Evolutionary conservation across 805 yeast species (phyloP).

Genomic region (Candida stauntonica): DNA sequence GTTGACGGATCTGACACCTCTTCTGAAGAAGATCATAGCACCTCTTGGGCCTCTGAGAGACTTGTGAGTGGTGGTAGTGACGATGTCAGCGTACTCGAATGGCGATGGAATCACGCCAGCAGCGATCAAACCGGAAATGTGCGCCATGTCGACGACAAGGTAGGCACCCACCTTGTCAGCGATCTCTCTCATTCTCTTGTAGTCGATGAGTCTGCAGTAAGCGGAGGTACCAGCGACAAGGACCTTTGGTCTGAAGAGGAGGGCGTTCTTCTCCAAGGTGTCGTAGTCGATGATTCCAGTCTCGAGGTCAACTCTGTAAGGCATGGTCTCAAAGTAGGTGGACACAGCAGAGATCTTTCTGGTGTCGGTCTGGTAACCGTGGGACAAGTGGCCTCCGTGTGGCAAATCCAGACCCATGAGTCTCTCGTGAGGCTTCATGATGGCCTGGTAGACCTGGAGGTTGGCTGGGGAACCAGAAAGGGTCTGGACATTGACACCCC

Average conservation of each 20-base stretch:
- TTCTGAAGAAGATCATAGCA: slow-evolving; percentile 95
- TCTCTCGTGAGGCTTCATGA: slow-evolving; percentile 86
- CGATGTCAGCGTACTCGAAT: slow-evolving; percentile 89
- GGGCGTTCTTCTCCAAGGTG: slow-evolving; percentile 73
- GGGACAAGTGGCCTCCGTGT: slow-evolving; percentile 97
- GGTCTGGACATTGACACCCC: slow-evolving; percentile 98
- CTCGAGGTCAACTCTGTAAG: slow-evolving; percentile 79
- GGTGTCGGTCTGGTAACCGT: slow-evolving; percentile 90
- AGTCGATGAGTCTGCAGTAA: slow-evolving; percentile 86
- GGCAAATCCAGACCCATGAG: slow-evolving; percentile 97
- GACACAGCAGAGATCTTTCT: slow-evolving; percentile 90
- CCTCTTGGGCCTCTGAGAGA: slow-evolving; percentile 99
- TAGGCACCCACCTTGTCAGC: slow-evolving; percentile 94
- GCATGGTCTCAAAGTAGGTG: slow-evolving; percentile 96
- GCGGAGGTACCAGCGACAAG: slow-evolving; percentile 98
- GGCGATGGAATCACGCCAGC: slow-evolving; percentile 94
- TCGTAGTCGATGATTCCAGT: slow-evolving; percentile 95
- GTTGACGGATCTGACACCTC: slow-evolving; percentile 78
- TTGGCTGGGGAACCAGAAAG: slow-evolving; percentile 97
- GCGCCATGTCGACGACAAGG: slow-evolving; percentile 94
- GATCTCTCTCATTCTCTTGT: slow-evolving; percentile 82
- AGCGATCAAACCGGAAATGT: slow-evolving; percentile 91
- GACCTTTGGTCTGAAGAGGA: slow-evolving; percentile 88
- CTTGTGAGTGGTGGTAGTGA: slow-evolving; percentile 96
- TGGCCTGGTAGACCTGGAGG: slow-evolving; percentile 84